Evolutionary conservation across 805 yeast species (phyloP).

Genomic region (Ogataea methylovora): DNA sequence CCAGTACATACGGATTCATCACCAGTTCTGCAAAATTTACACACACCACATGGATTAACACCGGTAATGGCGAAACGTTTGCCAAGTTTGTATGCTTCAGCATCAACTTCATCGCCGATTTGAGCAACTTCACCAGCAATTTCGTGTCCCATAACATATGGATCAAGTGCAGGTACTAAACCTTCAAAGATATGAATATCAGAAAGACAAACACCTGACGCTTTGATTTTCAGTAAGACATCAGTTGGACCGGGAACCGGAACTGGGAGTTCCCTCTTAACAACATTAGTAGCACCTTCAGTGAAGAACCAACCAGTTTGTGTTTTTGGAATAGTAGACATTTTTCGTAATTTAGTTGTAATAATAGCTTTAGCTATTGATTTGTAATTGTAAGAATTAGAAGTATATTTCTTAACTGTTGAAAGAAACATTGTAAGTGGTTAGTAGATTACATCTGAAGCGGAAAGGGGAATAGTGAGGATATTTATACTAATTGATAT

Average conservation of each 20-base stretch:
- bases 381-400: no score
- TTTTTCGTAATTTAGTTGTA: no score
- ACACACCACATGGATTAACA: constrained; percentile 19
- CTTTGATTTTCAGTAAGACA: constrained; percentile 8
- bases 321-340: no score
- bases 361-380: no score
- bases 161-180: neutral
- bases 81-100: constrained; percentile 7
- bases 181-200: constrained; percentile 30
- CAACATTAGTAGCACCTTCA: no score
- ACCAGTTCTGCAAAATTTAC: constrained; percentile 19
- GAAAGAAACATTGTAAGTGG: no score
- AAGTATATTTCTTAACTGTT: no score
- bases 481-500: no score
- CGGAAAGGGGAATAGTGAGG: no score
- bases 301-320: no score
- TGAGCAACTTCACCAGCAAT: constrained; percentile 20
- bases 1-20: constrained; percentile 17
- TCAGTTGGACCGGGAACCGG: constrained; percentile 4
- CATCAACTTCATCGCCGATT: constrained; percentile 5
- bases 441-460: no score
- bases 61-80: constrained; percentile 10
- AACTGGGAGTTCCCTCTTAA: constrained; percentile 3
- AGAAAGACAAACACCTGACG: constrained; percentile 29
- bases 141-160: constrained; percentile 24